Evolutionary conservation across 2,329 filamentous ascomycete genomes (phyloP).

Genomic region (Aureobasidium mangrovei): DNA sequence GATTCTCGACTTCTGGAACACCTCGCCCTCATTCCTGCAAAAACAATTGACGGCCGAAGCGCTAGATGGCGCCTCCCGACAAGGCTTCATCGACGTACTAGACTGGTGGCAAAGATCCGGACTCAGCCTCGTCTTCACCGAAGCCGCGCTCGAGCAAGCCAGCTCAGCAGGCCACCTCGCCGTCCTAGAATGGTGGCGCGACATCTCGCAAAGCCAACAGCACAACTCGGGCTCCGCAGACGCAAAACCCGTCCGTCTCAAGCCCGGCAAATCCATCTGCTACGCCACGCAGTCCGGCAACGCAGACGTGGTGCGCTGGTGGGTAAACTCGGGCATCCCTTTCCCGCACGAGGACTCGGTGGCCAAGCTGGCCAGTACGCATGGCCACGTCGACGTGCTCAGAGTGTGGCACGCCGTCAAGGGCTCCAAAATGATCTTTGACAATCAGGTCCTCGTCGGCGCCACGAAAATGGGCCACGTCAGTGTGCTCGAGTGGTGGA

Average conservation of each 20-base stretch:
- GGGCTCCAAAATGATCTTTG: slow-evolving; percentile 70
- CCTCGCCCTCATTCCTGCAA: slow-evolving; percentile 69
- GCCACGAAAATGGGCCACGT: slow-evolving; percentile 83
- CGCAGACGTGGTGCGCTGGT: slow-evolving; percentile 72
- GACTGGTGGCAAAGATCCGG: slow-evolving; percentile 87
- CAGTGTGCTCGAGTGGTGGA: slow-evolving; percentile 88
- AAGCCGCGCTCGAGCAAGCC: slow-evolving; percentile 78
- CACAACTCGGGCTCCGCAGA: slow-evolving; percentile 21
- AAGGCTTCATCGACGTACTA: slow-evolving; percentile 74
- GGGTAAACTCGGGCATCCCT: slow-evolving; percentile 72
- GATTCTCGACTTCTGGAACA: slow-evolving; percentile 86
- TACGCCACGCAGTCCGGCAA: slow-evolving; percentile 77
- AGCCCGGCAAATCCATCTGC: slow-evolving; percentile 76
- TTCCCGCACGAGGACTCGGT: slow-evolving; percentile 74
- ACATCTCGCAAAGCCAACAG: slow-evolving; percentile 28
- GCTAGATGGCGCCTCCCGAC: slow-evolving; percentile 76
- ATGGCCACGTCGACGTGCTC: slow-evolving; percentile 75
- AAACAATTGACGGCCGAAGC: slow-evolving; percentile 82
- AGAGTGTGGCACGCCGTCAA: slow-evolving; percentile 72
- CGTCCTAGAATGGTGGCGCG: slow-evolving; percentile 90
- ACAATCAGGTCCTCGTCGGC: slow-evolving; percentile 73
- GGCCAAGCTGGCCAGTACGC: slow-evolving; percentile 72
- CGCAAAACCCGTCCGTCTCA: slow-evolving; percentile 46
- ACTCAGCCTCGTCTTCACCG: slow-evolving; percentile 74
- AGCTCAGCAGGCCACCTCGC: slow-evolving; percentile 74